Evolutionary conservation across 2,329 filamentous ascomycete genomes (phyloP), one percentile per base, ranked within the genome.

Genomic region (Hypocreales sp.): DNA sequence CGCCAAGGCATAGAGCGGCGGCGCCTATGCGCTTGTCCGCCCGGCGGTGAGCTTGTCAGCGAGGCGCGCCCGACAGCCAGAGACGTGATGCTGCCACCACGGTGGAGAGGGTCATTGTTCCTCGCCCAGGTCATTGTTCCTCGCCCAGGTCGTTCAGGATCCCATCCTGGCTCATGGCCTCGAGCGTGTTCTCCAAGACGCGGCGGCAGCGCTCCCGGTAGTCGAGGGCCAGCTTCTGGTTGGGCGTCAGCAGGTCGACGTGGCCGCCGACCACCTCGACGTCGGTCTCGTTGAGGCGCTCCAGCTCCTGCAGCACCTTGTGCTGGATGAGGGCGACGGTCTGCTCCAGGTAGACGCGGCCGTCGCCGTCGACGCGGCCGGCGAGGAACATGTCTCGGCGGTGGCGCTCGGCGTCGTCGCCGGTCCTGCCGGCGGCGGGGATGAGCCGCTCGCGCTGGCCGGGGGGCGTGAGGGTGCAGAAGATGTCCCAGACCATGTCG

Each of bases 401-500:
- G 3, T 36, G 30, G 11, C 38, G 32, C 15, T 47, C 50, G n/a
- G 47, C 33, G n/a, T 36, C 44, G 1, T 42, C 42, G 1, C 42
- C 42, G 6, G 39, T 30, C 3, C 27, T 30, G 5, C 28, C 30
- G 15, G 35, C 15, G 19, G 40, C 29, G 8, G 47, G 34, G 20
- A 52, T 20, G 32, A 54, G 34, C 28, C 44, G 32, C 22, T 36
- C 35, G 17, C 39, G 36, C 26, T 41, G 46, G 26, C 44, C 50
- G 22, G 39, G 43, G n/a, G 42, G 53, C 29, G 46, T 51, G 13
- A 58, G 51, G 1, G 49, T 46, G 28, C 45, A 44, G 23, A 58
- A 48, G 1, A 72, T 53, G 29, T 67, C 60, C 47, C 59, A 60
- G 5, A 68, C 50, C 40, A 72, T 59, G 6, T 57, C 55, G 26